These are phyloP conservation scores for Seminavis robusta DNA, from an alignment of 108 stramenopile genomes.

Conservation along the genomic window DNA sequence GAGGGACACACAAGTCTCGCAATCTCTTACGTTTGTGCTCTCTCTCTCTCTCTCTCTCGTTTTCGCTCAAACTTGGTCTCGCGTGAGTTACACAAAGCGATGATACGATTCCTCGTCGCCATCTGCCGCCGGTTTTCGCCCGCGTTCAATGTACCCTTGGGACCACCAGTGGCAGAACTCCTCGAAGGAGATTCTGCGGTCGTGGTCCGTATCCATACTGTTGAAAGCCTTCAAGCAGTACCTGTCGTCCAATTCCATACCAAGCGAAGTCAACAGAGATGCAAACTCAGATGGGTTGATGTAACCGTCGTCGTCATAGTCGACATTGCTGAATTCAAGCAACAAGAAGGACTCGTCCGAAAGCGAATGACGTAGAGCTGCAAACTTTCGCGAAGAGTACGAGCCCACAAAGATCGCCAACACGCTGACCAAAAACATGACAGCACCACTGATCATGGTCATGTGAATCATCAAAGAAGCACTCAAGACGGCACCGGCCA, in stretches of 20 bases:
- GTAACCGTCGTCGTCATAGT: slow-evolving; percentile 38
- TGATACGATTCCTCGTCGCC: no score
- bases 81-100: no score
- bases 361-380: slow-evolving; percentile 31
- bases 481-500: slow-evolving; percentile 40
- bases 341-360: slow-evolving; percentile 43
- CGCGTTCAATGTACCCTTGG: slow-evolving; percentile 16
- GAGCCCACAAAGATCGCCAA: slow-evolving; percentile 31
- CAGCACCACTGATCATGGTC: slow-evolving; percentile 19
- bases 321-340: slow-evolving; percentile 31
- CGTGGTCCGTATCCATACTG: slow-evolving; percentile 28
- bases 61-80: no score
- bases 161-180: slow-evolving; percentile 52
- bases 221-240: slow-evolving; percentile 43
- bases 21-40: no score
- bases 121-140: no score
- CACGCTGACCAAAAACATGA: slow-evolving; percentile 29
- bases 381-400: slow-evolving; percentile 28
- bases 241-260: slow-evolving; percentile 48
- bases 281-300: slow-evolving; percentile 38
- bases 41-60: no score
- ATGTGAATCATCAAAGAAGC: slow-evolving; percentile 27
- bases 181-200: slow-evolving; percentile 32
- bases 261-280: slow-evolving; percentile 32
- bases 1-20: no score